Conservation (phyloP, 495 filamentous ascomycete species). For the Echria macrotheca region DNA sequence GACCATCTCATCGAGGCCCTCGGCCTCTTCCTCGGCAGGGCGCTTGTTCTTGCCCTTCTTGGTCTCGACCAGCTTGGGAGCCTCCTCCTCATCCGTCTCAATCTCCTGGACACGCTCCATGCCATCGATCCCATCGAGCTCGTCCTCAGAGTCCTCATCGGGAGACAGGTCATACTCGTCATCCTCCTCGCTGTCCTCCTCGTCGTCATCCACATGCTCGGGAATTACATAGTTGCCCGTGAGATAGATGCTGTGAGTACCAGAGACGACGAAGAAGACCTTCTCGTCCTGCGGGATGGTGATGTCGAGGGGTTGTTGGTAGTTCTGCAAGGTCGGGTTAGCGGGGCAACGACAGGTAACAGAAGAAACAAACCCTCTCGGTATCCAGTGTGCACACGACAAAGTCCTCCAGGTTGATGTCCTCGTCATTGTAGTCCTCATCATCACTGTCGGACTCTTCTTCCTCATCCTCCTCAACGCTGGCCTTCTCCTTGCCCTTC, state of each 20-base stretch:
- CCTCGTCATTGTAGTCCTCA: slow-evolving; percentile 53
- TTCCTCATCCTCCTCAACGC: slow-evolving; percentile 51
- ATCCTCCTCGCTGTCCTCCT: slow-evolving; percentile 57
- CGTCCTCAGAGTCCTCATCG: slow-evolving; percentile 60
- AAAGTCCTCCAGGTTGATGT: slow-evolving; percentile 71
- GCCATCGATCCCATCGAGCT: slow-evolving; percentile 76
- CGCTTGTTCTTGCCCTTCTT: slow-evolving; percentile 78
- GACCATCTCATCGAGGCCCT: slow-evolving; percentile 70
- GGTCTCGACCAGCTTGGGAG: slow-evolving; percentile 65
- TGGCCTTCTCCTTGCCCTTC: slow-evolving; percentile 75
- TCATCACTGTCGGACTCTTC: slow-evolving; percentile 50
- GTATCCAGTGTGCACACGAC: slow-evolving; percentile 93
- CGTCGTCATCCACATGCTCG: slow-evolving; percentile 46
- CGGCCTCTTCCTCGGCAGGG: slow-evolving; percentile 61
- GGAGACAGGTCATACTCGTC: slow-evolving; percentile 78
- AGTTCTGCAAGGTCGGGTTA: slow-evolving; percentile 55
- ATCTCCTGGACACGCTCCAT: slow-evolving; percentile 81
- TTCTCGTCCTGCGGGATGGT: slow-evolving; percentile 78
- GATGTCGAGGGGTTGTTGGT: slow-evolving; percentile 93
- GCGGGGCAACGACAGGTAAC: no score
- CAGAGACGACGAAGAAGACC: slow-evolving; percentile 85
- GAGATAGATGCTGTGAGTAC: slow-evolving; percentile 83
- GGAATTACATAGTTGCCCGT: slow-evolving; percentile 88
- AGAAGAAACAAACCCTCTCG: slow-evolving; percentile 48
- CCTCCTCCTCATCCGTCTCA: slow-evolving; percentile 74